Evolutionary conservation across 2,329 filamentous ascomycete genomes (phyloP), one percentile per base, ranked within the genome.

Genomic region (Fusarium annulatum): DNA sequence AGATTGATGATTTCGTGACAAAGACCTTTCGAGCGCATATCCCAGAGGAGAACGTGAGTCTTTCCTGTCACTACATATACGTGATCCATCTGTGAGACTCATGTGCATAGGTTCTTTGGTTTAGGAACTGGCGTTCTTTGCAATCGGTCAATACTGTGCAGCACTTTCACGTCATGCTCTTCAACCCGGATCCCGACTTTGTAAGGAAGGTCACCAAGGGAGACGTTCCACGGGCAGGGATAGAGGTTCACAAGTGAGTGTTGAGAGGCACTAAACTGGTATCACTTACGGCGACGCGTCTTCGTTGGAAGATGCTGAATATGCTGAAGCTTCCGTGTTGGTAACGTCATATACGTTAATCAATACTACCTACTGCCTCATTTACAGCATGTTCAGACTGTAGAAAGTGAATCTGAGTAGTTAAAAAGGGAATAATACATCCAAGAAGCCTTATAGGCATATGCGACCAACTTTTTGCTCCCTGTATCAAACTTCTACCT

Each of bases 131-230:
- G 94, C 88, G 86, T 61, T 89, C 88, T 21, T 84, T 98, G 74
- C 97, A 97, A 85, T 96, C 93, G 30, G 90, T 98, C 34, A 90
- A 94, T 76, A 90, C 93, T 2, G 90, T 98, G 16, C 95, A 98
- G 85, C 96, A 98, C 81, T 96, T 98, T 79, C 96, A 98, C 82
- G 92, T 98, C 79, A 95, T 98, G 94, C 85, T 98, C 61, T 93
- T 92, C 80, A 87, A 94, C 75, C 92, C 95, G 2, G 91, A 96
- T 76, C 85, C 86, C 43, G 86, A 85, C 7, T 94, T 97, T 74
- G 82, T 97, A 51, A 84, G 85, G 58, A 84, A 90, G 62, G 87
- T 97, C 69, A 97, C 94, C 10, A 85, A 89, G 42, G 92, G 91
- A 18, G 94, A 97, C 83, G 85, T 92, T 49, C 91, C 94, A 4